Base-by-base conservation (phyloP, 2,329 filamentous ascomycete genomes). In the Fusarium tanahbumbuense region DNA sequence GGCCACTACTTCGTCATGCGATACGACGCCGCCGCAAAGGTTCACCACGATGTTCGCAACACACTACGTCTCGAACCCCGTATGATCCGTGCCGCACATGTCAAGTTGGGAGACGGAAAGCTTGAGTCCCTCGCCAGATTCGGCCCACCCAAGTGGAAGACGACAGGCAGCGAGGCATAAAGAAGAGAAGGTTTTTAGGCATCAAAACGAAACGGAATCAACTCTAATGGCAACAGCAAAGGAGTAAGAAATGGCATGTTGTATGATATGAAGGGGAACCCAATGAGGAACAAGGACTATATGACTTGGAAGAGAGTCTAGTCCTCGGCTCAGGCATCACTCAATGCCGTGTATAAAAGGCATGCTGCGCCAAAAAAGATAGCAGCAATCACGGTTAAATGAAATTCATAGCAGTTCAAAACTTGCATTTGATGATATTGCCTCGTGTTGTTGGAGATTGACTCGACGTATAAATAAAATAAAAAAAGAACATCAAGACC, bases 1-100 rank as follows among this genome's bases (percentile, higher is more conserved):
- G 96, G 96, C 58, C 94, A 98, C 84, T 97, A 99, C 87, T 99
- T 99, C 81, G 92, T 97, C 77, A 93, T 99, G 92, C 93, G 96
- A 75, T 99, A 97, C 85, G 96, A 99, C 80, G 84, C 91, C 60
- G 92, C 90, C 64, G 83, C 90, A 10, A 81, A 84, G 53, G 91
- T 92, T 10, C 95, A 98, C 81, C 84, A 92, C 71, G 85, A 89
- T 45, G 87, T 99, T 42, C 87, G 91, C 67, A 87, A 86, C 65
- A 95, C 92, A 20, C 86, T 99, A 72, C 87, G 89, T 53, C 85
- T 97, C 73, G 96, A 99, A 82, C 95, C 96, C 42, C 87, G 96
- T 60, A 92, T 98, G 89, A 92, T 99, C 69, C 89, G 94, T 63
- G 91, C 94, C 75, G 91, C 90, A 27, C 90, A 95, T 64, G 94